A percentile compares a stretch with the other conserved stretches of the same genome.
Evolutionary conservation across 345 rosid species (phyloP).

Genomic region (Rhizophora mangle): DNA sequence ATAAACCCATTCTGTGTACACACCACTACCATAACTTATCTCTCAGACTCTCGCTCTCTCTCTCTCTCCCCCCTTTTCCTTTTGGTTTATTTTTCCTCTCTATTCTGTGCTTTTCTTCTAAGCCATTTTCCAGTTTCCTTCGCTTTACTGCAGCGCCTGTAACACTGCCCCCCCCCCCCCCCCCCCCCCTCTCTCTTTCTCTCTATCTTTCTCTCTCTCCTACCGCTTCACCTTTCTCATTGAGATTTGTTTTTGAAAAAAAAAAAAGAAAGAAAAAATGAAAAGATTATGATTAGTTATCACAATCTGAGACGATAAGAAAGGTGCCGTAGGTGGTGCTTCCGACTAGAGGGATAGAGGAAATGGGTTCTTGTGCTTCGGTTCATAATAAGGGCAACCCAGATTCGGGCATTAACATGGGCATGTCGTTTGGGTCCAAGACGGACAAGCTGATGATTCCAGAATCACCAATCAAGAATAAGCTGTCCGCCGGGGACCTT

Average conservation of each 20-base stretch:
- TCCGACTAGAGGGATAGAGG: neutral
- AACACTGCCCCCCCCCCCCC: conserved; percentile 4
- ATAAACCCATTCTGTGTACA: neutral
- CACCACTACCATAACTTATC: conserved; percentile 5
- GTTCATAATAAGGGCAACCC: conserved; percentile 29
- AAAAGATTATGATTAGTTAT: neutral
- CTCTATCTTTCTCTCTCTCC: conserved; percentile 1
- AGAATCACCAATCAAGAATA: conserved; percentile 44
- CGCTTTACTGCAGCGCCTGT: conserved; percentile 23
- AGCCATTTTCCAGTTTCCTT: conserved; percentile 11
- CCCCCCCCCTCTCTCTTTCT: conserved; percentile 5
- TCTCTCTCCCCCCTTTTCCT: neutral
- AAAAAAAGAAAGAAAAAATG: neutral
- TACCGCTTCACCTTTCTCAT: neutral
- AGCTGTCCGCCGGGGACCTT: conserved; percentile 14
- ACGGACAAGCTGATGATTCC: conserved; percentile 33
- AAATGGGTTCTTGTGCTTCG: conserved; percentile 56
- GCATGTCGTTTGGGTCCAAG: conserved; percentile 30
- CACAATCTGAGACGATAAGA: conserved; percentile 2
- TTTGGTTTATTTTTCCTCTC: neutral
- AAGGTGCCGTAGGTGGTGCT: conserved; percentile 4
- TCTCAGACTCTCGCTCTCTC: conserved; percentile 18
- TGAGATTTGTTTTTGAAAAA: neutral
- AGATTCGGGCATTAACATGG: conserved; percentile 35
- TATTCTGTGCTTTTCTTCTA: neutral